Evolutionary conservation across 2,329 filamentous ascomycete species (phyloP).

Genomic region (Cryphonectria carpinicola): DNA sequence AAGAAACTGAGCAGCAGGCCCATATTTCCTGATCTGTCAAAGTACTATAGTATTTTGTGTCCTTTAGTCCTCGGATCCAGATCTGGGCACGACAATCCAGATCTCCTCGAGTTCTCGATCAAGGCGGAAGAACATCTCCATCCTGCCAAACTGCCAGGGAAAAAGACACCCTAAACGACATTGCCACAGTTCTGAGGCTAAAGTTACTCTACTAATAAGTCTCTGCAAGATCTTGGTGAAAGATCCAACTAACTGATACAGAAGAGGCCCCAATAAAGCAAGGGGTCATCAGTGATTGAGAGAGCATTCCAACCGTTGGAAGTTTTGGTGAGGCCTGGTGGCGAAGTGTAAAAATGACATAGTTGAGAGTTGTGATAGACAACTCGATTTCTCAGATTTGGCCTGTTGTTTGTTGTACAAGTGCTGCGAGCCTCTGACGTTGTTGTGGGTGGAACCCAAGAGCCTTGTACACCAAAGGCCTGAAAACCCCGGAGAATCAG

Average conservation of each 20-base stretch:
- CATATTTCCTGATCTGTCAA: background rate
- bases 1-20: background rate
- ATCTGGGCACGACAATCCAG: slow-evolving; percentile 1
- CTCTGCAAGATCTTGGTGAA: background rate
- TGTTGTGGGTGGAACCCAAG: background rate
- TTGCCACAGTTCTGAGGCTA: background rate
- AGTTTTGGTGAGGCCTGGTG: too few relatives aligned
- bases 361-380: too few relatives aligned
- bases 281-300: too few relatives aligned
- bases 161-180: background rate
- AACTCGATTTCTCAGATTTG: too few relatives aligned
- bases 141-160: background rate
- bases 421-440: background rate
- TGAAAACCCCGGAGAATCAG: background rate
- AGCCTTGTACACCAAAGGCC: background rate
- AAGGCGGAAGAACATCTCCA: background rate
- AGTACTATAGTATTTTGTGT: background rate
- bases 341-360: too few relatives aligned
- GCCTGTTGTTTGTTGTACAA: too few relatives aligned
- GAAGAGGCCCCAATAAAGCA: too few relatives aligned
- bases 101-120: background rate
- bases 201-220: background rate
- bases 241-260: background rate
- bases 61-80: background rate
- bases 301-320: too few relatives aligned